These are phyloP conservation scores for Pseudocercospora macadamiae DNA, from an alignment of 2,329 filamentous ascomycete genomes.

Conservation along the genomic window DNA sequence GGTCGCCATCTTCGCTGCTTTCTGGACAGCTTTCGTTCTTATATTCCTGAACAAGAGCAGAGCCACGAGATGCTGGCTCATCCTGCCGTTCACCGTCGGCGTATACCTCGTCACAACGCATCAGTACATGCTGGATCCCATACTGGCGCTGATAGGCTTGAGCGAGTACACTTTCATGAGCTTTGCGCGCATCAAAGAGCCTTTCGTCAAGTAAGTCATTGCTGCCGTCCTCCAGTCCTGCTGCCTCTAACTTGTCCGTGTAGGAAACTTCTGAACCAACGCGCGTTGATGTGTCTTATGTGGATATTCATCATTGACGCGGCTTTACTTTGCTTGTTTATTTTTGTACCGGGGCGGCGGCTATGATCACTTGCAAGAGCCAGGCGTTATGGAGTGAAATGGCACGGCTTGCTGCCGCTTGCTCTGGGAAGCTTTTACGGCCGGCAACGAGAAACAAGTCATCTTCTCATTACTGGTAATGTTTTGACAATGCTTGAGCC, in stretches of 20 bases:
- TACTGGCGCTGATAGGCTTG: slow-evolving; percentile 83
- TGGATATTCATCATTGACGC: slow-evolving; percentile 77
- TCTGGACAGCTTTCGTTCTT: slow-evolving; percentile 92
- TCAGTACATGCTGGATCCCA: slow-evolving; percentile 91
- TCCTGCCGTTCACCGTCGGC: slow-evolving; percentile 88
- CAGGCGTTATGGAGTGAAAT: slow-evolving; percentile 5
- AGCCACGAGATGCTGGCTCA: slow-evolving; percentile 79
- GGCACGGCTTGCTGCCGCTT: neutral
- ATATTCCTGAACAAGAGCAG: slow-evolving; percentile 85
- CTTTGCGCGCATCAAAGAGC: slow-evolving; percentile 85
- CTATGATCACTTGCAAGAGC: slow-evolving; percentile 52
- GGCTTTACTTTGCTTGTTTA: slow-evolving; percentile 85
- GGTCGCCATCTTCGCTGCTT: slow-evolving; percentile 82
- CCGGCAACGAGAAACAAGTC: slow-evolving; percentile 3
- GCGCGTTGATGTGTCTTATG: slow-evolving; percentile 77
- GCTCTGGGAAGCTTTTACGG: slow-evolving; percentile 1
- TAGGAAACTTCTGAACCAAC: slow-evolving; percentile 76
- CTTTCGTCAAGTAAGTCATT: slow-evolving; percentile 67
- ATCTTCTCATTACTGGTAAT: slow-evolving; percentile 6
- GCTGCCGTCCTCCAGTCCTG: neutral
- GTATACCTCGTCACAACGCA: slow-evolving; percentile 89
- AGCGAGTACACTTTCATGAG: slow-evolving; percentile 97
- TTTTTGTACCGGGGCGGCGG: slow-evolving; percentile 88
- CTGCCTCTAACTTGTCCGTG: slow-evolving; percentile 12
- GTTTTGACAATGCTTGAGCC: neutral